Evolutionary conservation across 2,329 filamentous ascomycete genomes (phyloP), one percentile per base, ranked within the genome.

Genomic region (Talaromyces sp.): DNA sequence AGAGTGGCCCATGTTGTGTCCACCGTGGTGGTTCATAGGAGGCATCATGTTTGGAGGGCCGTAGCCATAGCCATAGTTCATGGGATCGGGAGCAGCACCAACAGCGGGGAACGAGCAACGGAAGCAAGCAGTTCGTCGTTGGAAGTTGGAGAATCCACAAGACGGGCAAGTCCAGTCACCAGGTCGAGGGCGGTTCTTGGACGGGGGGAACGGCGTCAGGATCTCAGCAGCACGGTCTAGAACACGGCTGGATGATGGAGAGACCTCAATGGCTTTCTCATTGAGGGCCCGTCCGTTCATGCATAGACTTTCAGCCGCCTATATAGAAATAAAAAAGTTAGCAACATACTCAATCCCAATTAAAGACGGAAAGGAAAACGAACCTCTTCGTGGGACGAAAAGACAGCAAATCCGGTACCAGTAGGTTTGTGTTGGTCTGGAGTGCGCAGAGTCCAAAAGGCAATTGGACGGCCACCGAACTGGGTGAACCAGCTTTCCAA

Each of bases 401-500:
- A 99, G 60, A 99, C 93, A 55, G 94, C 94, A 77, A 99, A 99
- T 58, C 94, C 94, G 58, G 93, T 96, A 50, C 94, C 94, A 10
- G 94, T 99, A n/a, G 94, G 94, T 82, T 99, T 99, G 79, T 97
- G 94, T 79, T 97, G 94, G 77, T 99, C 94, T 3, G 94, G 94
- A 14, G 94, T 99, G 64, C 93, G 90, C 56, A 99, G 84, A 19
- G 94, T 99, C 94, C 94, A 99, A 79, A 99, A 99, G 21, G 94
- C 94, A 78, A 99, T 99, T 31, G 94, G 94, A 50, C 94, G 90
- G 55, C 94, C 94, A 65, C 94, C 94, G 73, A 96, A 99, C 77
- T 99, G 94, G 31, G 94, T 99, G 74, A 97, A 99, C 94, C 94
- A 99, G 79, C 92, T 97, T 80, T 99, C 94, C 26, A 99, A 84